Conservation (phyloP, 345 rosid genomes). For the Psidium guajava region DNA sequence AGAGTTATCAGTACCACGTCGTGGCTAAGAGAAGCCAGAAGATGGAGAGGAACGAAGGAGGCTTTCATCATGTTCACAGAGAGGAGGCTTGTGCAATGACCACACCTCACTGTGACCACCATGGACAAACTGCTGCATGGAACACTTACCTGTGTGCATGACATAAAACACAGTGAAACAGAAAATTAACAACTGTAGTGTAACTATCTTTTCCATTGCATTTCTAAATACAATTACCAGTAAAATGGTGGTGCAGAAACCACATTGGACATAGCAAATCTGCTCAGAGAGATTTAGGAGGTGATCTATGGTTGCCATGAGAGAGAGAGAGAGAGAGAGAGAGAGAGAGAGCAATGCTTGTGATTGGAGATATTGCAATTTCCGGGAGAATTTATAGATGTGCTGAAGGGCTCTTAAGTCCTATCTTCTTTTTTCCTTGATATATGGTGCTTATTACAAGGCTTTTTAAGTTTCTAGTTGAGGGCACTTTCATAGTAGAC, state of each 20-base stretch:
- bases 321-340: conserved; percentile 2
- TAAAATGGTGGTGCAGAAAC: conserved; percentile 83
- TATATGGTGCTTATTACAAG: not conserved
- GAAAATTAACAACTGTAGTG: not conserved
- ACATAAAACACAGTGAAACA: not conserved
- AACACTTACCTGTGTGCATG: conserved; percentile 62
- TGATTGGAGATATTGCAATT: not conserved
- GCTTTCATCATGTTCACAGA: conserved; percentile 88
- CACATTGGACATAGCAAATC: conserved; percentile 95
- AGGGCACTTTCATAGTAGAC: not conserved
- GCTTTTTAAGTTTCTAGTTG: not conserved
- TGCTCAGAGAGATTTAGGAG: conserved; percentile 77
- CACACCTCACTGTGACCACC: conserved; percentile 95
- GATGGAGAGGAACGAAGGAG: conserved; percentile 78
- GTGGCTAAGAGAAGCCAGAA: conserved; percentile 51
- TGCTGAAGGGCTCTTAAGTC: not conserved
- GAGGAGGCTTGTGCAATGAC: conserved; percentile 88
- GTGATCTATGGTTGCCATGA: conserved; percentile 50
- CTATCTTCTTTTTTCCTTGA: not conserved
- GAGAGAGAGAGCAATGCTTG: not conserved
- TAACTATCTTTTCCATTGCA: not conserved
- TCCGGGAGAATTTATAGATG: not conserved
- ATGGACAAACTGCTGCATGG: conserved; percentile 75
- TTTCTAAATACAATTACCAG: conserved; percentile 31
- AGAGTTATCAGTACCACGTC: conserved; percentile 19